Base-by-base conservation (phyloP, 306 rosid genomes). In the Astragalus glycyphyllos region DNA sequence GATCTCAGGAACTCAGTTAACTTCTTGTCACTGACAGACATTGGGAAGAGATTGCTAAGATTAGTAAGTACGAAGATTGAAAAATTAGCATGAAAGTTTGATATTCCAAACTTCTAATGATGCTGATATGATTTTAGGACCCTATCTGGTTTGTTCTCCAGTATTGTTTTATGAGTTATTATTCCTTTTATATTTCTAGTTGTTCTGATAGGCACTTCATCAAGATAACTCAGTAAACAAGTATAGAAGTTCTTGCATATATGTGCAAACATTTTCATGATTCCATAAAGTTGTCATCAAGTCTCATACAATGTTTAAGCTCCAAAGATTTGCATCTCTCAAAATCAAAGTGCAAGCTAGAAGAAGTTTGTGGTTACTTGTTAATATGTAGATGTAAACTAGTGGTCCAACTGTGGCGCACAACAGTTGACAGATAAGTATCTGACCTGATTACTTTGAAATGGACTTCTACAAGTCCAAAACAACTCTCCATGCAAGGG, bases 401-500 rank as follows among this genome's bases (percentile, higher is more conserved):
- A 46, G 48, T 11, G 64, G 12, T 69, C 82, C 46, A 20, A 44
- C 40, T 65, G 67, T 42, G 65, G 37, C 65, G 5, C 13, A 50
- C 15, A 60, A 51, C 20, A 59, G 34, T 53, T 46, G 41, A 58
- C 77, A 42, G 49, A 55, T 72, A 34, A 72, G 77, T 34, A 45
- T 66, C 83, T 60, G 74, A 93, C 97, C 97, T 93, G 97, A 79
- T 83, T 90, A 70, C 82, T 83, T 72, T 66, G 79, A 65, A 67
- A 69, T 35, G 86, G 84, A 77, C 89, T 90, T 82, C 58, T 86
- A 75, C 74, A 70, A 23, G 84, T 84, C 96, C 96, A 93, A 76
- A 84, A 72, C 49, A 80, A 80, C 54, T 90, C 97, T 78, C 85
- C 89, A 38, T 85, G 78, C 77, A 78, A 71, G 35, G 89, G 85